These are phyloP conservation scores for Narthecium ossifragum DNA, from an alignment of 106 monocot species.

Conservation along the genomic window DNA sequence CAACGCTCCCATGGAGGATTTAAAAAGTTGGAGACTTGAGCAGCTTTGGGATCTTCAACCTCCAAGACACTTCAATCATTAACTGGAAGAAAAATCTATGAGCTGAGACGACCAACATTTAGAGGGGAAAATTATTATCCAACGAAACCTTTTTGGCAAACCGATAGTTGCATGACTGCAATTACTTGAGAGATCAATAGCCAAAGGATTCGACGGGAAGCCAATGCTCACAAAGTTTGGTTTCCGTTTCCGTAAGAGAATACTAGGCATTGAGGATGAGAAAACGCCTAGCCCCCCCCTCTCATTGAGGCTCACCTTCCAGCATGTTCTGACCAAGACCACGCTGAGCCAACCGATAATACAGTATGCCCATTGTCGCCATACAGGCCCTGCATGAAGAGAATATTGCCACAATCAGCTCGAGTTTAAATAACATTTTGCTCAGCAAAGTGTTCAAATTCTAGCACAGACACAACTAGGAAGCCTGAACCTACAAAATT, in stretches of 20 bases:
- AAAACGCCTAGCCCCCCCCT: not conserved
- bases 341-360: slow-evolving; percentile 80
- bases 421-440: not conserved
- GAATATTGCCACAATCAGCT: not conserved
- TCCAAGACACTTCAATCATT: too few species aligned
- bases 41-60: too few species aligned
- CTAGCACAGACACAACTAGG: not conserved
- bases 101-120: too few species aligned
- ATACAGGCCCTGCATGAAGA: slow-evolving; percentile 63
- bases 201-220: not conserved
- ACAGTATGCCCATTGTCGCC: slow-evolving; percentile 94
- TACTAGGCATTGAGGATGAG: not conserved
- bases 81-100: too few species aligned
- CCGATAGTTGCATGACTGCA: not conserved
- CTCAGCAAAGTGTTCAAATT: not conserved
- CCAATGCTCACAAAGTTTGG: too few species aligned
- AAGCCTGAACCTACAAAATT: slow-evolving; percentile 46
- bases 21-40: too few species aligned
- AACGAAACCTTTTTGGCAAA: not conserved
- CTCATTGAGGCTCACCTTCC: slow-evolving; percentile 68
- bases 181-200: not conserved
- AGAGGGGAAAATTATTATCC: not conserved
- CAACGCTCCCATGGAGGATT: too few species aligned
- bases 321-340: slow-evolving; percentile 40
- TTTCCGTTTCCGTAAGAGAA: too few species aligned